Evolutionary conservation across 176 grass and related monocot species (phyloP).

Genomic region (Leersia perrieri): DNA sequence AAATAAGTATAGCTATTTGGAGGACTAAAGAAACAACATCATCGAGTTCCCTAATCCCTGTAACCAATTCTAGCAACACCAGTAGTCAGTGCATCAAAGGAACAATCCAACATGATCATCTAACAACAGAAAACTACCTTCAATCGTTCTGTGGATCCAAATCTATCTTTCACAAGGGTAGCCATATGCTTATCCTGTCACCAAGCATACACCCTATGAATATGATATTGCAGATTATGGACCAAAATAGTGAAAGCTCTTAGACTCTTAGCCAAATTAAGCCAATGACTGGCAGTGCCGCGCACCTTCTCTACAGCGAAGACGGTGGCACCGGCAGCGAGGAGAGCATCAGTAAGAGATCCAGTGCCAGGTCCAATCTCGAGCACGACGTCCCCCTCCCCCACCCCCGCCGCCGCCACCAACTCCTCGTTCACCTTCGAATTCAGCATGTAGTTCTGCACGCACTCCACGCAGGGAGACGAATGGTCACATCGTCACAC

Average conservation of each 20-base stretch:
- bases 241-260: neutral
- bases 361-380: slow-evolving; percentile 91
- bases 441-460: slow-evolving; percentile 90
- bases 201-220: neutral
- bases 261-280: neutral
- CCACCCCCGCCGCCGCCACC: slow-evolving; percentile 48
- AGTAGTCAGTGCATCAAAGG: neutral
- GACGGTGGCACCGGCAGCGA: slow-evolving; percentile 65
- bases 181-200: slow-evolving; percentile 88
- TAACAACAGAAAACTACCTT: slow-evolving; percentile 49
- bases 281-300: neutral
- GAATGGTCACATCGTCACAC: neutral
- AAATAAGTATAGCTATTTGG: neutral
- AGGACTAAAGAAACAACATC: neutral
- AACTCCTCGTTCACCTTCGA: slow-evolving; percentile 75
- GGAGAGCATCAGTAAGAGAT: slow-evolving; percentile 70
- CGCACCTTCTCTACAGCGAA: slow-evolving; percentile 81
- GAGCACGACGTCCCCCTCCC: slow-evolving; percentile 77
- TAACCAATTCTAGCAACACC: neutral
- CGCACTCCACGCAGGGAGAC: no score
- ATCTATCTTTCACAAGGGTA: slow-evolving; percentile 73
- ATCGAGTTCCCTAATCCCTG: neutral
- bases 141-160: slow-evolving; percentile 61
- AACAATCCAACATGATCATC: neutral
- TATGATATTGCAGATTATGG: neutral